Evolutionary conservation across 768 basidiomycete species (phyloP).

Genomic region (Leccinum longicurvipes): DNA sequence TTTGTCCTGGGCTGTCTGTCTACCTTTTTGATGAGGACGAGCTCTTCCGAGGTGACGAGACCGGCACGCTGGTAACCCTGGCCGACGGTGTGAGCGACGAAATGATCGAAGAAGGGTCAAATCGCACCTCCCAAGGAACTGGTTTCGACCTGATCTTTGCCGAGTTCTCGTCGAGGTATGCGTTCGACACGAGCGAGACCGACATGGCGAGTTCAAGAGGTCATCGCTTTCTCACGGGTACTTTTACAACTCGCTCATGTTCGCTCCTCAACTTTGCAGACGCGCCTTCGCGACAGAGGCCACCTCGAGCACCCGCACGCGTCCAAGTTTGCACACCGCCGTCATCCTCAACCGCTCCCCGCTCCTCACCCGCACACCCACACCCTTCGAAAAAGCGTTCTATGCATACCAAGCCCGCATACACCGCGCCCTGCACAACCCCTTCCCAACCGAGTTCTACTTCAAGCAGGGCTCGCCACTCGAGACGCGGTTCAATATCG

Average conservation of each 20-base stretch:
- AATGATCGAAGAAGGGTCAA: background rate
- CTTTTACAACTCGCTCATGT: too few species aligned
- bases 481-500: conserved; percentile 73
- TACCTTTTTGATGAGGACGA: conserved; percentile 84
- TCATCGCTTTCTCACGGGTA: conserved; percentile 37
- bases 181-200: conserved; percentile 71
- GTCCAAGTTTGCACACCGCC: conserved; percentile 52
- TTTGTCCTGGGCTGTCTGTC: conserved; percentile 75
- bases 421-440: conserved; percentile 81
- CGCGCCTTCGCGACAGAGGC: conserved; percentile 47
- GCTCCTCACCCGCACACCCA: conserved; percentile 66
- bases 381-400: conserved; percentile 74
- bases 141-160: conserved; percentile 86
- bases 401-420: conserved; percentile 82
- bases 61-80: conserved; percentile 96
- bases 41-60: conserved; percentile 83
- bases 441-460: conserved; percentile 87
- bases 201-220: conserved; percentile 52
- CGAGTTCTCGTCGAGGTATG: conserved; percentile 83
- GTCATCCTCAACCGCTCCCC: conserved; percentile 78
- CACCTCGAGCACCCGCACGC: conserved; percentile 7
- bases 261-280: conserved; percentile 6
- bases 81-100: conserved; percentile 10
- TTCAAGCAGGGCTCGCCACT: conserved; percentile 89
- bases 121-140: conserved; percentile 91